Evolutionary conservation across 2,329 filamentous ascomycete species (phyloP).

Genomic region (Aureobasidium mangrovei): DNA sequence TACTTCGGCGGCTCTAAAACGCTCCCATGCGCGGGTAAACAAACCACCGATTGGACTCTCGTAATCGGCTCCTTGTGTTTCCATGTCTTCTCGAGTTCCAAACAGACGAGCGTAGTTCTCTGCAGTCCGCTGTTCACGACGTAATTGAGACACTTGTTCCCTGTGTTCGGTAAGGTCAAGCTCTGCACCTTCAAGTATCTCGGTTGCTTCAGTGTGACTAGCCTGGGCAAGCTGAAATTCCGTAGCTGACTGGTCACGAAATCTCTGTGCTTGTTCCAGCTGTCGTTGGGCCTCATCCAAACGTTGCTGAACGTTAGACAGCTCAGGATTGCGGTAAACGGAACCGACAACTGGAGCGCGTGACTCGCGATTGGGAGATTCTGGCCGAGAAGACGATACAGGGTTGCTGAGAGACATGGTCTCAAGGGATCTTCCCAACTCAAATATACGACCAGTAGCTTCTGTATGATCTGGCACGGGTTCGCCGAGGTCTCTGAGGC

Average conservation of each 20-base stretch:
- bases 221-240: conserved; percentile 17
- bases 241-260: conserved; percentile 25
- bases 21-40: conserved; percentile 37
- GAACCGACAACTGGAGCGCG: conserved; percentile 8
- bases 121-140: conserved; percentile 27
- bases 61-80: conserved; percentile 38
- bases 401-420: conserved; percentile 16
- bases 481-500: conserved; percentile 30
- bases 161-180: conserved; percentile 25
- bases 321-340: conserved; percentile 18
- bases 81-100: conserved; percentile 39
- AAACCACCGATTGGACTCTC: conserved; percentile 40
- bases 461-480: conserved; percentile 25
- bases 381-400: not conserved
- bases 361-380: not conserved
- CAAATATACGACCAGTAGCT: conserved; percentile 22
- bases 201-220: conserved; percentile 13
- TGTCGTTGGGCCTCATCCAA: conserved; percentile 25
- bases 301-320: conserved; percentile 23
- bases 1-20: conserved; percentile 36
- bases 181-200: conserved; percentile 25
- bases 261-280: conserved; percentile 25
- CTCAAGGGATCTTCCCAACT: conserved; percentile 25
- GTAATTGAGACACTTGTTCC: conserved; percentile 25
- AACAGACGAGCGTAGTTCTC: conserved; percentile 36